Base-by-base conservation (phyloP, 345 rosid genomes). In the Pelargonium nanum region DNA sequence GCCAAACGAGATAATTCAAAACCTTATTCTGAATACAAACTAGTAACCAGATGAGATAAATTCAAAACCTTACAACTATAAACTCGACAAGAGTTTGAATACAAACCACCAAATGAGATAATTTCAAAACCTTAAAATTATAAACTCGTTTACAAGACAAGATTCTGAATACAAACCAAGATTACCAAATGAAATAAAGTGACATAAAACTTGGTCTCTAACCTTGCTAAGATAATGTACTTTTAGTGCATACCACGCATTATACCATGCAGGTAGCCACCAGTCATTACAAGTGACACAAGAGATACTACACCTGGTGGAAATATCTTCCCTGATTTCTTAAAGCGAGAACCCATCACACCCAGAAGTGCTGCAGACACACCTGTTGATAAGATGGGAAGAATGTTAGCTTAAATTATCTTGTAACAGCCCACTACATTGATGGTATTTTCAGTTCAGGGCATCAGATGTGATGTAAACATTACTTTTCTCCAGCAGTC, bases 281-380 rank as follows among this genome's bases (percentile, higher is more conserved):
- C 97, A 10, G 94, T 69, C 97, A 92, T 92, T 45, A 83, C 74
- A 12, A 92, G 70, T 1, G 97, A 92, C 55, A 87, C 69, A 0
- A 89, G 70, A 21, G 97, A 87, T 4, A 92, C 95, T 56, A 92
- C 83, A 12, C 97, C 97, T 0, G 97, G 94, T 1, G 98, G 98
- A 40, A 89, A 72, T 34, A 89, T 61, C 79, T 85, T 89, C 60
- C 81, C 80, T 4, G 98, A 85, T 67, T 70, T 85, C 77, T 72
- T 71, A 69, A 89, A 89, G 24, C 98, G 89, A 1, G 84, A 78
- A 56, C 91, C 95, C 98, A 92, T 92, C 70, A 84, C 86, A 52
- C 76, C 89, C 50, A 81, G 68, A 57, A 92, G 78, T 16, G 81
- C 81, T 30, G 81, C 85, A 26, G 98, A 81, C 26, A 84, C 62